These are phyloP conservation scores for Medicago arabica DNA, from an alignment of 306 rosid species.

Conservation along the genomic window DNA sequence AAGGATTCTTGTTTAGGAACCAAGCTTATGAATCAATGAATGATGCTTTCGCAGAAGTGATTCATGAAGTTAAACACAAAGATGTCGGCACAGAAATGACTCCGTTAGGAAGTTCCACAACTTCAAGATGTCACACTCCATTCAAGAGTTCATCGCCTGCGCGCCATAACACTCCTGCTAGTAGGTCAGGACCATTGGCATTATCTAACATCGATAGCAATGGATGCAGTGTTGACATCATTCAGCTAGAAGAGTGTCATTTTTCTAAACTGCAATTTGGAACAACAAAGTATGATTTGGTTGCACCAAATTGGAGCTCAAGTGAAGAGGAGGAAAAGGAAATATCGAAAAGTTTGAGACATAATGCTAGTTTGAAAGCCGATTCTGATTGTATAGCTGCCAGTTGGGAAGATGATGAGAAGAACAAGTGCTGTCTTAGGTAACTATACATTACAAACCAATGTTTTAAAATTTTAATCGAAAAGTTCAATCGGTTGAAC, in stretches of 20 bases:
- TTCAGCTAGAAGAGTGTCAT: conserved; percentile 85
- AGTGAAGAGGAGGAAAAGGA: conserved; percentile 96
- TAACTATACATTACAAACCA: conserved; percentile 36
- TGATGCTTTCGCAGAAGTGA: conserved; percentile 61
- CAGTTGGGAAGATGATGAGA: conserved; percentile 91
- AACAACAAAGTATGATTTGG: conserved; percentile 69
- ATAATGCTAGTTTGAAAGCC: conserved; percentile 60
- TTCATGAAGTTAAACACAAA: conserved; percentile 65
- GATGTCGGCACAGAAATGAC: conserved; percentile 96
- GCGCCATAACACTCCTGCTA: conserved; percentile 89
- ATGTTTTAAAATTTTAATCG: background rate
- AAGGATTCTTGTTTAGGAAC: conserved; percentile 76
- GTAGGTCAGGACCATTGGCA: conserved; percentile 85
- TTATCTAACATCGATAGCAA: conserved; percentile 42
- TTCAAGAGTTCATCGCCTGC: conserved; percentile 83
- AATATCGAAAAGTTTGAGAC: conserved; percentile 92
- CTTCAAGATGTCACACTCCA: conserved; percentile 93
- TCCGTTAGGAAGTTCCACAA: conserved; percentile 94
- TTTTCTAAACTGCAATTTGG: conserved; percentile 79
- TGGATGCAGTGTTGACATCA: conserved; percentile 52
- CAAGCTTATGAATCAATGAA: conserved; percentile 55
- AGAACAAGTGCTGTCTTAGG: conserved; percentile 83
- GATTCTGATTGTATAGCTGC: conserved; percentile 73
- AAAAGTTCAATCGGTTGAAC: background rate
- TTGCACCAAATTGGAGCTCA: conserved; percentile 86